Evolutionary conservation across 2,329 filamentous ascomycete species (phyloP), one percentile per base, ranked within the genome.

Genomic region (Aspergillus felis): DNA sequence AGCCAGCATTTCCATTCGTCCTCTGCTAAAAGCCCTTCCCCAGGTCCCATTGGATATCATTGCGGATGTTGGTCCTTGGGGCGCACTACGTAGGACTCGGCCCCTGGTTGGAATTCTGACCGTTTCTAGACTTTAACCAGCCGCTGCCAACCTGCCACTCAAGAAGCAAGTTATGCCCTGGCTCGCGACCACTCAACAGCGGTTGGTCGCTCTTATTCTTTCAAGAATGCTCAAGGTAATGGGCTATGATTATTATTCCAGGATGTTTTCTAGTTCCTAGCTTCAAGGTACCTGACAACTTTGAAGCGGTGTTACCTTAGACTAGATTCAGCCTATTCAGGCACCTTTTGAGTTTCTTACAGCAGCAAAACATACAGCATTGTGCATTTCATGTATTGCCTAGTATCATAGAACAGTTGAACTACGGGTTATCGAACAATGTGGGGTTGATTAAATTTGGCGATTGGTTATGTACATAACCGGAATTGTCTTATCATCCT

Each of bases 371-470:
- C 52, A 25, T 41, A 48, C 38, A 22, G 42, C 25, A 29, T 47
- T 17, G 51, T 50, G n/a, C 51, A 32, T 44, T 14, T 24, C 28
- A 20, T 29, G 42, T 59, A 61, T 35, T 47, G 12, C 53, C 61
- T 63, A 64, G 55, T 58, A 53, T 53, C 38, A 22, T 54, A 22
- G 17, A 59, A 57, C 57, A 57, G 12, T 59, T 58, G 58, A 57
- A 58, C 57, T 57, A 47, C 53, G 52, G 35, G 44, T 25, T 12
- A 35, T 54, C 22, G 50, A 51, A 50, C 29, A 51, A 25, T 50
- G 57, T 59, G 63, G 63, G 57, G 44, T 50, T 3, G 10, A 25
- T 17, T 10, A 55, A 61, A 61, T 51, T 57, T 50, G 46, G 25
- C 57, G 59, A 65, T 65, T 65, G 63, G 61, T 12, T 50, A 17